Evolutionary conservation across 768 basidiomycete genomes (phyloP).

Genomic region (Lentinula raphanica): DNA sequence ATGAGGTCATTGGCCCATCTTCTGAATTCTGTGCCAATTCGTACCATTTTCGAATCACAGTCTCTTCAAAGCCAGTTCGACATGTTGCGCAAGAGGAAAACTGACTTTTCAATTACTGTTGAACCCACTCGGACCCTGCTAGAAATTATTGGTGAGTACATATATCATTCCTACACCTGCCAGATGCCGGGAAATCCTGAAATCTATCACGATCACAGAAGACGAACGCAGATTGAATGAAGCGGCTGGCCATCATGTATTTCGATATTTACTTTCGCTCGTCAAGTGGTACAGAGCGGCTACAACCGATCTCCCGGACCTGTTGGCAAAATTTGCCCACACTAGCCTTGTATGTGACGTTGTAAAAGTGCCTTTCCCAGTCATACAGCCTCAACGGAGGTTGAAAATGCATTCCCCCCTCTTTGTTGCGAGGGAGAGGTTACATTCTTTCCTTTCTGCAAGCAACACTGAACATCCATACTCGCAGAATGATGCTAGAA

Average conservation of each 20-base stretch:
- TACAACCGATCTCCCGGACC: background rate
- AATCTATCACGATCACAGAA: background rate
- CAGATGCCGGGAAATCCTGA: background rate
- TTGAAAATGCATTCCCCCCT: slow-evolving; percentile 3
- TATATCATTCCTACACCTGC: background rate
- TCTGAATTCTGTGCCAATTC: background rate
- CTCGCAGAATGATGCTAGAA: background rate
- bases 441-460: background rate
- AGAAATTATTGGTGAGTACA: background rate
- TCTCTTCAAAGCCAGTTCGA: background rate
- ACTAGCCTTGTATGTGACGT: background rate
- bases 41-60: background rate
- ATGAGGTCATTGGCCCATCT: background rate
- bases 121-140: background rate
- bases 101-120: background rate
- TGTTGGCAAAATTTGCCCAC: background rate
- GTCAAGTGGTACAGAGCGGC: slow-evolving; percentile 1
- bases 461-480: background rate
- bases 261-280: background rate
- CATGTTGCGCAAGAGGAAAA: background rate
- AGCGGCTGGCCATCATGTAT: background rate
- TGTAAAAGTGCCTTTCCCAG: background rate
- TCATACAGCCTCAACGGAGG: background rate
- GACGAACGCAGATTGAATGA: slow-evolving; percentile 1
- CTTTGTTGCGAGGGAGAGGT: background rate